Evolutionary conservation across 768 basidiomycete species (phyloP).

Genomic region (Boletellus emodensis): DNA sequence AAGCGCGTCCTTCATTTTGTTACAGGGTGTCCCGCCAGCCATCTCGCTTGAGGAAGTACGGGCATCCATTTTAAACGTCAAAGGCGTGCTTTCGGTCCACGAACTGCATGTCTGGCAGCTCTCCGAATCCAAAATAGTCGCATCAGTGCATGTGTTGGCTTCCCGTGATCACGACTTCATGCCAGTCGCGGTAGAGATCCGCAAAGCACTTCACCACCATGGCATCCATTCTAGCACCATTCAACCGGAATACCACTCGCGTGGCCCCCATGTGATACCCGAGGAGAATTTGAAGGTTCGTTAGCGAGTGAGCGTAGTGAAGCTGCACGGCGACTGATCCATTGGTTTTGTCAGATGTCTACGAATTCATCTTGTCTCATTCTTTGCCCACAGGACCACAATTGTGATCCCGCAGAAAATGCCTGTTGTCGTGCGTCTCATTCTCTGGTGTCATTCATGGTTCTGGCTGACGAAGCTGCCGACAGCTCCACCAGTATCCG

Average conservation of each 20-base stretch:
- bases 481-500: constrained; percentile 44
- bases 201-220: constrained; percentile 79
- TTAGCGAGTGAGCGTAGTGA: not conserved
- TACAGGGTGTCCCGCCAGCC: constrained; percentile 90
- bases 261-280: constrained; percentile 30
- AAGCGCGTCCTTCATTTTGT: constrained; percentile 89
- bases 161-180: constrained; percentile 85
- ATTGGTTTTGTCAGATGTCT: constrained; percentile 36
- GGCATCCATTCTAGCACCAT: constrained; percentile 96
- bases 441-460: not conserved
- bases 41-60: constrained; percentile 89
- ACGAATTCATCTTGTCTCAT: constrained; percentile 64
- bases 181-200: constrained; percentile 79
- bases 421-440: constrained; percentile 72
- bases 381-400: constrained; percentile 63
- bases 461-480: constrained; percentile 5
- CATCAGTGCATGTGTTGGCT: constrained; percentile 91
- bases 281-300: constrained; percentile 51
- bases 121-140: constrained; percentile 91
- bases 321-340: not conserved
- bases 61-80: constrained; percentile 71
- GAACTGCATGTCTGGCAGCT: constrained; percentile 98
- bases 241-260: constrained; percentile 76
- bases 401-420: constrained; percentile 64
- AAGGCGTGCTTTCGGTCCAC: constrained; percentile 82